A percentile compares a stretch with the other conserved stretches of the same genome.
These are phyloP conservation scores for Hypoxylon crocopeplum DNA, from an alignment of 495 filamentous ascomycete genomes.

Conservation along the genomic window DNA sequence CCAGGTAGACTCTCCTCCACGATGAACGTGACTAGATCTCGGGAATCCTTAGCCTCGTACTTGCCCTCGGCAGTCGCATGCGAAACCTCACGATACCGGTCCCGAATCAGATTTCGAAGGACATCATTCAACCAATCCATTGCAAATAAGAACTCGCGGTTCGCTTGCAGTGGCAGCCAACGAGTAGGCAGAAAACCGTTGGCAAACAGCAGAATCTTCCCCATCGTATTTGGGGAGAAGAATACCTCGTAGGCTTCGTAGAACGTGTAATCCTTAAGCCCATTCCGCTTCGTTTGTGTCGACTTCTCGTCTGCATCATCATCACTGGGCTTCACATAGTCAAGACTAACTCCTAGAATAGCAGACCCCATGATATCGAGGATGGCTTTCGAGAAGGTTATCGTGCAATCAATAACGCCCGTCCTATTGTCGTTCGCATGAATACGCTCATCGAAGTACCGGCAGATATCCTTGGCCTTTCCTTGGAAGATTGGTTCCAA, in stretches of 20 bases:
- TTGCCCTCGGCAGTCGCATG: neutral
- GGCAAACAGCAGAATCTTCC: slow-evolving; percentile 37
- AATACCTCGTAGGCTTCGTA: slow-evolving; percentile 26
- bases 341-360: slow-evolving; percentile 62
- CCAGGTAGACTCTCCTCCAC: slow-evolving; percentile 25
- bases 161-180: slow-evolving; percentile 39
- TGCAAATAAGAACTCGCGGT: slow-evolving; percentile 27
- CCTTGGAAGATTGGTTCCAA: slow-evolving; percentile 31
- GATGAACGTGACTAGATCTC: slow-evolving; percentile 34
- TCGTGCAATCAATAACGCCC: slow-evolving; percentile 7
- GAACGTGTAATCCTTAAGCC: slow-evolving; percentile 12
- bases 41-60: slow-evolving; percentile 1
- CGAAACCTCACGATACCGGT: slow-evolving; percentile 8
- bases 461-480: slow-evolving; percentile 15
- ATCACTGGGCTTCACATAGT: slow-evolving; percentile 4
- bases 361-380: slow-evolving; percentile 74
- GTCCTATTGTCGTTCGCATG: neutral
- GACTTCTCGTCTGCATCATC: slow-evolving; percentile 37
- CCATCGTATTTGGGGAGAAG: slow-evolving; percentile 32
- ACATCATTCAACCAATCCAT: slow-evolving; percentile 32
- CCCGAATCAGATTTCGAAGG: slow-evolving; percentile 61
- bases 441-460: slow-evolving; percentile 21
- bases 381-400: slow-evolving; percentile 43
- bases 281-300: slow-evolving; percentile 24
- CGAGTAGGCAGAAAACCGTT: slow-evolving; percentile 35